Evolutionary conservation across 2,329 filamentous ascomycete species (phyloP).

Genomic region (Sporothrix pseudoabietina): DNA sequence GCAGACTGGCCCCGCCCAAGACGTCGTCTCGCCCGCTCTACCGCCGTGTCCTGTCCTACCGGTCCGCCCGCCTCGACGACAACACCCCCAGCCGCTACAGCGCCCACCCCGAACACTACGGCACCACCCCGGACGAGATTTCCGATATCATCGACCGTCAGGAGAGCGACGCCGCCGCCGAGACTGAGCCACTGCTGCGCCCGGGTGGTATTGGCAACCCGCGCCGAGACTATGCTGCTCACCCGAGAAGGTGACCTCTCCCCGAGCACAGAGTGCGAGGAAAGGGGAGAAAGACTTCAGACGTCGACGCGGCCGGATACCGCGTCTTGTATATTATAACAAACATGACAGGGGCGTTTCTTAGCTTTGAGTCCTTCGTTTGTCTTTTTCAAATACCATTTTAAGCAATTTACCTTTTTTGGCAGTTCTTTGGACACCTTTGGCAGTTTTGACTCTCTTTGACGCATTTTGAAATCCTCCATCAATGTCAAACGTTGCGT

Average conservation of each 20-base stretch:
- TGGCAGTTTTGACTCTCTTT: neutral
- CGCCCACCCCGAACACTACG: slow-evolving; percentile 56
- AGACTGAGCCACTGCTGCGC: slow-evolving; percentile 54
- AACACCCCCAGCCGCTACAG: slow-evolving; percentile 55
- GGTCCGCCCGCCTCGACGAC: slow-evolving; percentile 51
- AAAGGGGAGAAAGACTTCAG: neutral
- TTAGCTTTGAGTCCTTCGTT: slow-evolving; percentile 7
- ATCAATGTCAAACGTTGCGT: slow-evolving; percentile 3
- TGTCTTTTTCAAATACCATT: slow-evolving; percentile 16
- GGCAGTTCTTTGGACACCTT: neutral
- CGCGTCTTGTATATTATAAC: neutral
- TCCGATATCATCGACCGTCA: slow-evolving; percentile 54
- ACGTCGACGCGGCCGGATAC: neutral
- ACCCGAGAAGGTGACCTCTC: neutral
- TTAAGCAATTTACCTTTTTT: neutral
- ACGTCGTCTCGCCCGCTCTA: slow-evolving; percentile 40
- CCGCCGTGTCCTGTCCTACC: slow-evolving; percentile 48
- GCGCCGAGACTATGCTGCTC: slow-evolving; percentile 37
- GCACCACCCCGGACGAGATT: slow-evolving; percentile 55
- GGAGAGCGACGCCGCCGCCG: slow-evolving; percentile 53
- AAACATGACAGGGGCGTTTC: neutral
- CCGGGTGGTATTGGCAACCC: slow-evolving; percentile 53
- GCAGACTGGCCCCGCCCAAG: slow-evolving; percentile 37
- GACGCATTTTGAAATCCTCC: neutral
- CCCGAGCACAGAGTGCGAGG: neutral